Base-by-base conservation (phyloP, 805 yeast genomes). In the Candida patagonica region DNA sequence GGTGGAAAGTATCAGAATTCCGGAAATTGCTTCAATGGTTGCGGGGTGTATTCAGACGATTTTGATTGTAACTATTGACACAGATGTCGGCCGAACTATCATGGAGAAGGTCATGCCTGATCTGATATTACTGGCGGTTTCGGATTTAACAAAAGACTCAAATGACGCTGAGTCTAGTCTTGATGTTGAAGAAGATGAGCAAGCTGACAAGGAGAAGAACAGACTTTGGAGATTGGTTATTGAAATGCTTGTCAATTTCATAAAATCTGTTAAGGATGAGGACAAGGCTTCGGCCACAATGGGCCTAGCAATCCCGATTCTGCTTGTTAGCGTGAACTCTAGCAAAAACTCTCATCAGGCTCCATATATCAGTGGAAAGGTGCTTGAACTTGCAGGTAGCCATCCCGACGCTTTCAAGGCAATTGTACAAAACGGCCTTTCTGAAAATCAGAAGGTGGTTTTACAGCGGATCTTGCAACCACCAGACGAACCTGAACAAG, bases 1-100 rank as follows among this genome's bases (percentile, higher is more conserved):
- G 7, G 43, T 63, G 0, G 51, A 48, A 3, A 65, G 68, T 12
- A 49, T 76, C 6, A 36, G 48, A 0, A 53, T 62, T 4, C 54
- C 61, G 2, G 65, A 59, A n/a, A 53, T 59, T 6, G 49, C 66
- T 6, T 55, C 65, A 0, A 60, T 74, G 7, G 64, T 73, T 0
- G 63, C 78, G 9, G 87, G 79, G 46, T 78, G 92, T 12, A 63
- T 80, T 37, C 78, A 70, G 49, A 66, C 78, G 0, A 60, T 84
- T 31, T 63, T 80, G 30, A 53, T 60, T 6, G 65, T 63, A 30
- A 53, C 63, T 26, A 41, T 48, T 17, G 48, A 51, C 41, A 61
- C 26, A 2, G 46, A 50, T 3, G 56, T 65, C 4, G 61, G 69
- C 6, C 57, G 62, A 4, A 41, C 49, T 3, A 55, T 72, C 1